A percentile compares a stretch with the other conserved stretches of the same genome.
phyloP scores from a whole-genome alignment of 2,329 filamentous ascomycete genomes.

The Alternaria rosae region DNA sequence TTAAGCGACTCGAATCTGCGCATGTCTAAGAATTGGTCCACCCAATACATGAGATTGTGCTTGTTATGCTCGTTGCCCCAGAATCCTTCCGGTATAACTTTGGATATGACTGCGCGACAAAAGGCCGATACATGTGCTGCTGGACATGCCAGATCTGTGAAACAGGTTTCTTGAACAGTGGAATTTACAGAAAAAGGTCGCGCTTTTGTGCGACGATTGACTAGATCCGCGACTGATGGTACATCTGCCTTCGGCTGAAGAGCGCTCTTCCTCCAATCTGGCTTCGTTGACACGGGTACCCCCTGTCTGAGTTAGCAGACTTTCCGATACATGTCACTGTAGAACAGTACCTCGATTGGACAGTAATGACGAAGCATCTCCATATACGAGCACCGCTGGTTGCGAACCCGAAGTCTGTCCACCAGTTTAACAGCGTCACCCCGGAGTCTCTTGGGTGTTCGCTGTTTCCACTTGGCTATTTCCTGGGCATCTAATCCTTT shows the following conservation, averaged over 20 bases:
- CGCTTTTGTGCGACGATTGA: conserved; percentile 12
- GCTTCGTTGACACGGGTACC: conserved; percentile 33
- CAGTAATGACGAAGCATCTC: conserved; percentile 84
- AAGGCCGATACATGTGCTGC: conserved; percentile 79
- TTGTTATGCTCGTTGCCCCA: conserved; percentile 77
- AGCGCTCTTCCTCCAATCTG: conserved; percentile 33
- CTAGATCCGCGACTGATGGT: conserved; percentile 8
- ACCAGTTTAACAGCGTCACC: conserved; percentile 68
- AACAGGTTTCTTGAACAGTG: conserved; percentile 37
- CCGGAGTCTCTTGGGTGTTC: conserved; percentile 71
- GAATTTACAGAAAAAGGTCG: neutral
- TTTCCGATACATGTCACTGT: neutral
- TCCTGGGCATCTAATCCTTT: conserved; percentile 25
- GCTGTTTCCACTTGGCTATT: conserved; percentile 46
- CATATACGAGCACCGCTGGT: conserved; percentile 79
- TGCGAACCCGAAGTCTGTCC: conserved; percentile 71
- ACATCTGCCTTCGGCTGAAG: conserved; percentile 24
- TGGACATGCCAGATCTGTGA: conserved; percentile 75
- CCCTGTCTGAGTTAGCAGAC: conserved; percentile 31
- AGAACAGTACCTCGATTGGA: conserved; percentile 54
- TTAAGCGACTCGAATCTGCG: conserved; percentile 82
- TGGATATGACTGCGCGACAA: conserved; percentile 77
- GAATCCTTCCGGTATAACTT: conserved; percentile 75
- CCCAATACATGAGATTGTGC: conserved; percentile 65
- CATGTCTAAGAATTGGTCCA: conserved; percentile 80